Conservation (phyloP, 441 rosid genomes). For the Melastoma candidum region DNA sequence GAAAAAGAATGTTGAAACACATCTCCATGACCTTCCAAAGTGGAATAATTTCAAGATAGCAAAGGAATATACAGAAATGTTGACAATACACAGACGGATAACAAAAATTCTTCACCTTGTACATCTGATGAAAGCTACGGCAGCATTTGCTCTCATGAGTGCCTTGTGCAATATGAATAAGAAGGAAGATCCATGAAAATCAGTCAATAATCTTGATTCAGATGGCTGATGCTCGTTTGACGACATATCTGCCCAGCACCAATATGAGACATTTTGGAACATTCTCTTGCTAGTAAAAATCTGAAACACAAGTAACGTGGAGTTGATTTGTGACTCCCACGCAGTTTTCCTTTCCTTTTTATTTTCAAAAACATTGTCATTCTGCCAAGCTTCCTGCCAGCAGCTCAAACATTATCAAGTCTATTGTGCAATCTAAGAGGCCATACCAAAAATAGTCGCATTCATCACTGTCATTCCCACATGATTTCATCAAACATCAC, state of each 20-base stretch:
- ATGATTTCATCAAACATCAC: no score
- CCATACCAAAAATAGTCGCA: no score
- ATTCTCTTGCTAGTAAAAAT: not conserved
- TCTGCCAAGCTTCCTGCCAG: no score
- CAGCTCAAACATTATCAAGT: no score
- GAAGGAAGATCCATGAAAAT: constrained; percentile 63
- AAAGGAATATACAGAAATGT: not conserved
- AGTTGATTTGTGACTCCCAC: no score
- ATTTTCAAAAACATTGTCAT: no score
- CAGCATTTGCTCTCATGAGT: constrained; percentile 50
- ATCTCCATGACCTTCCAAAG: constrained; percentile 94
- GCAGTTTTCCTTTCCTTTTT: no score
- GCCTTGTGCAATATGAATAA: constrained; percentile 43
- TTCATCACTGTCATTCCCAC: no score
- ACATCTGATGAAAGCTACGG: constrained; percentile 83
- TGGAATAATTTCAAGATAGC: constrained; percentile 9
- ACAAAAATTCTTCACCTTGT: not conserved
- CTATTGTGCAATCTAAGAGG: no score
- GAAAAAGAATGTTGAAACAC: constrained; percentile 59
- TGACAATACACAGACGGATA: not conserved
- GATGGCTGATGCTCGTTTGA: constrained; percentile 52
- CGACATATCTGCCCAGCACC: constrained; percentile 39
- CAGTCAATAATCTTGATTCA: constrained; percentile 47
- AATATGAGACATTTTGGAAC: no score
- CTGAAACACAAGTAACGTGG: not conserved